phyloP scores from a whole-genome alignment of 2,329 filamentous ascomycete species.

The Trichophyton mentagrophytes region DNA sequence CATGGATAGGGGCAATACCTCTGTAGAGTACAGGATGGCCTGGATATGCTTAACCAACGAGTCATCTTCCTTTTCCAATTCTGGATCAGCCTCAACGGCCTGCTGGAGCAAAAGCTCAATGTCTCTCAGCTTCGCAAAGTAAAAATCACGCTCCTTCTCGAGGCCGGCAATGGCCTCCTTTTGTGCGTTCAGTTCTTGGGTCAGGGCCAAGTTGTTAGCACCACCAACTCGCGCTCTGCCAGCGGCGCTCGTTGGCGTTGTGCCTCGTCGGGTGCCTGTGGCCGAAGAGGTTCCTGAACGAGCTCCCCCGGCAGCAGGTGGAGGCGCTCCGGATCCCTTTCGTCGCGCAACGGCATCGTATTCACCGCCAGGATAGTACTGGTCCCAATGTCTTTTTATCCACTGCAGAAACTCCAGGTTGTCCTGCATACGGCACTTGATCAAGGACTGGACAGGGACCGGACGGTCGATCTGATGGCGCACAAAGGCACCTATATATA shows the following conservation, averaged over 20 bases:
- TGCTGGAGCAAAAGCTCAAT: slow-evolving; percentile 92
- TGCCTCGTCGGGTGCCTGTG: slow-evolving; percentile 42
- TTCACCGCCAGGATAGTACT: slow-evolving; percentile 92
- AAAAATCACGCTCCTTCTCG: slow-evolving; percentile 95
- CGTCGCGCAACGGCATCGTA: slow-evolving; percentile 82
- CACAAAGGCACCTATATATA: slow-evolving; percentile 54
- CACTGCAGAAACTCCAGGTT: slow-evolving; percentile 98
- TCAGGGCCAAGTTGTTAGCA: slow-evolving; percentile 56
- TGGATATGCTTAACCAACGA: slow-evolving; percentile 92
- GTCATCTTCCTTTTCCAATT: slow-evolving; percentile 87
- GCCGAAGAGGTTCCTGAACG: slow-evolving; percentile 37
- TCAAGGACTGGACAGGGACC: slow-evolving; percentile 73
- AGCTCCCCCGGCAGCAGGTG: slow-evolving; percentile 32
- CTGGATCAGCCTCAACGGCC: slow-evolving; percentile 80
- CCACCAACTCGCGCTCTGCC: slow-evolving; percentile 34
- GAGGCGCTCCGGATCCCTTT: slow-evolving; percentile 58
- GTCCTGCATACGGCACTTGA: slow-evolving; percentile 99
- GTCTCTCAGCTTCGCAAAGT: slow-evolving; percentile 96
- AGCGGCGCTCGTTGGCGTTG: slow-evolving; percentile 45
- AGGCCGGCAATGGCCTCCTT: slow-evolving; percentile 93
- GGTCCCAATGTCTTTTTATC: slow-evolving; percentile 94
- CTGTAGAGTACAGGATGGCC: slow-evolving; percentile 90
- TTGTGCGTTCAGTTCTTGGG: slow-evolving; percentile 73
- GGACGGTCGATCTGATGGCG: slow-evolving; percentile 81
- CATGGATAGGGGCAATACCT: slow-evolving; percentile 38